phyloP scores from a whole-genome alignment of 2,329 filamentous ascomycete genomes.

The Talaromyces piceae region DNA sequence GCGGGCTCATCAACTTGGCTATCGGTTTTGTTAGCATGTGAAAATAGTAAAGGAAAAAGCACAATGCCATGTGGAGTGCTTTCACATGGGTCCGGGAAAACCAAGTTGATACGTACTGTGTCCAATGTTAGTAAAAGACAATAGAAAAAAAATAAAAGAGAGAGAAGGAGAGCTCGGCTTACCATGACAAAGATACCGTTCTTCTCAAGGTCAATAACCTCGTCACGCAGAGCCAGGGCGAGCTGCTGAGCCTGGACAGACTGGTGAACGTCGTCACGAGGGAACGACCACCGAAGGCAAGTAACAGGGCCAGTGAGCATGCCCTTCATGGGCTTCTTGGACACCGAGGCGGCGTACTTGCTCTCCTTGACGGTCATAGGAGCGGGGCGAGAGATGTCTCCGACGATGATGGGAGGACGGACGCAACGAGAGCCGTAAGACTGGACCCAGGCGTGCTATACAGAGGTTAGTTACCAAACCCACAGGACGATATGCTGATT shows the following conservation, averaged over 20 bases:
- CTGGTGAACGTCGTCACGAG: conserved; percentile 98
- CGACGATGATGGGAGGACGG: conserved; percentile 94
- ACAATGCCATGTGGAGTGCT: background rate
- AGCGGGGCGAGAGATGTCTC: conserved; percentile 92
- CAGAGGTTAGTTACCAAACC: background rate
- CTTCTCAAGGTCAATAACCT: conserved; percentile 95
- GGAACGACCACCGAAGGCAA: conserved; percentile 99
- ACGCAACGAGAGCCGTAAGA: conserved; percentile 97
- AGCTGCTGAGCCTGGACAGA: conserved; percentile 98
- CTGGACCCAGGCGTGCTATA: conserved; percentile 85
- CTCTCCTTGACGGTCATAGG: conserved; percentile 99
- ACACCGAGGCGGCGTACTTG: conserved; percentile 93
- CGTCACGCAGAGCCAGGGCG: conserved; percentile 93
- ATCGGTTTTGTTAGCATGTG: background rate
- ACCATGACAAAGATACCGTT: conserved; percentile 88
- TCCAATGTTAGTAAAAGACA: background rate
- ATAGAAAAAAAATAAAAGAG: background rate
- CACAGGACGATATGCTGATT: background rate
- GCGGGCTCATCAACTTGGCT: conserved; percentile 94
- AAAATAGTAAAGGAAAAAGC: background rate
- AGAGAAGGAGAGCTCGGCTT: background rate
- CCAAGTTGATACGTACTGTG: background rate
- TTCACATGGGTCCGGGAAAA: background rate
- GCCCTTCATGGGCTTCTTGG: conserved; percentile 99
- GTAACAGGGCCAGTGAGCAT: conserved; percentile 99